Conservation (phyloP, 2,329 filamentous ascomycete genomes). For the Aspergillus sp. region DNA sequence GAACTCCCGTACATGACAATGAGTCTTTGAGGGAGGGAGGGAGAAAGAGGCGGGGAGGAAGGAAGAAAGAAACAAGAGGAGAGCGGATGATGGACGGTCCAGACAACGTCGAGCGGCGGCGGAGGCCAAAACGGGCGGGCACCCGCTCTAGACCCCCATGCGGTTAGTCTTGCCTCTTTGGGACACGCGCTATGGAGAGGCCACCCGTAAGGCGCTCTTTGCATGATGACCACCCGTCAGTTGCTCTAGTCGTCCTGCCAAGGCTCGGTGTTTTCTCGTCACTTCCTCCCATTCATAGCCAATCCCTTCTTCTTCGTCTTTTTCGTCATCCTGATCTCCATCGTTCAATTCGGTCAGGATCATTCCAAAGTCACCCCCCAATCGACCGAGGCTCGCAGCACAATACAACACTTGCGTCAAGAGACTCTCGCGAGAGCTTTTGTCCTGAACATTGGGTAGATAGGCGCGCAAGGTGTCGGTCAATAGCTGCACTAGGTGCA, state of each 20-base stretch:
- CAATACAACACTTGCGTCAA: constrained; percentile 92
- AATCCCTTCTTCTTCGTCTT: constrained; percentile 50
- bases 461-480: constrained; percentile 73
- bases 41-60: constrained; percentile 2
- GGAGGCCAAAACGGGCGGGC: constrained; percentile 11
- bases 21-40: background rate
- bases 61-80: constrained; percentile 5
- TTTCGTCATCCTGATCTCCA: constrained; percentile 38
- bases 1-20: background rate
- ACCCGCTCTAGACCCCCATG: constrained; percentile 13
- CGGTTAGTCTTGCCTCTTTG: constrained; percentile 10
- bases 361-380: constrained; percentile 91
- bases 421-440: constrained; percentile 77
- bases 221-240: constrained; percentile 30
- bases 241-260: constrained; percentile 66
- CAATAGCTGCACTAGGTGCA: constrained; percentile 78
- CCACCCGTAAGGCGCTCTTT: constrained; percentile 3
- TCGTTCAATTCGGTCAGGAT: constrained; percentile 66
- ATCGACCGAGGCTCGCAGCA: constrained; percentile 80
- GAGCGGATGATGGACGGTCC: constrained; percentile 14
- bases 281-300: constrained; percentile 75
- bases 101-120: constrained; percentile 16
- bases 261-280: constrained; percentile 79
- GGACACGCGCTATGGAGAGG: background rate
- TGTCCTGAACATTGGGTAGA: constrained; percentile 77